Base-by-base conservation (phyloP, 75 land plant genomes). In the Cryptomeria japonica region DNA sequence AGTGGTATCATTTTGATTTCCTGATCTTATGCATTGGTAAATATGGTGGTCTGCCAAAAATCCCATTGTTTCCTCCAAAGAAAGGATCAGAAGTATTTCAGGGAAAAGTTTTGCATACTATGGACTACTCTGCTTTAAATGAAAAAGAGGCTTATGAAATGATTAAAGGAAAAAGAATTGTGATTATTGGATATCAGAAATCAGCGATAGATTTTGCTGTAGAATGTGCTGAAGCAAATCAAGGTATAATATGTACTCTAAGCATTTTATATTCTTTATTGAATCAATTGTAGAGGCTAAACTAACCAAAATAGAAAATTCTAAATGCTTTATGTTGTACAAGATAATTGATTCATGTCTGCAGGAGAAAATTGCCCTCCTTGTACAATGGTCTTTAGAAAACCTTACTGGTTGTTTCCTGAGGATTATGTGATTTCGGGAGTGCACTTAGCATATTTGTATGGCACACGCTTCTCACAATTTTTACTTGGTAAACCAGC, bases 201-300 rank as follows among this genome's bases (percentile, higher is more conserved):
- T 95, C 98, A 36, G 97, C 93, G 1, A 87, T 97, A 55, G 98
- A 97, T 87, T 51, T 97, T 22, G 97, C 98, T 41, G 36, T 88
- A 44, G 98, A 96, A 91, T 91, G 92, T 84, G 97, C 95, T 18
- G 89, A 95, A 51, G 96, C 95, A 28, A 96, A 96, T 83, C 95
- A 93, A 96, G 97, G 97, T 96, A 88, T 10, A 38, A 51, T 3
- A 31, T 19, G 22, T 32, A 82, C 12, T 19, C 22, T 79, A 28
- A 1, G 25, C 12, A 28, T 8, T 19, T 39, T 19, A 39, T 38
- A 38, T 18, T 9, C 22, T 41, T 37, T 79, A 51, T 12, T 51
- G 15, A 51, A 16, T 51, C 15, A 51, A 51, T 75, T 32, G 14
- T 11, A 22, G 78, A 51, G 55, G 78, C 16, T 34, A 75, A 32